Evolutionary conservation across 1,284 basidiomycete species (phyloP).

Genomic region (Puccinia brachypodii): DNA sequence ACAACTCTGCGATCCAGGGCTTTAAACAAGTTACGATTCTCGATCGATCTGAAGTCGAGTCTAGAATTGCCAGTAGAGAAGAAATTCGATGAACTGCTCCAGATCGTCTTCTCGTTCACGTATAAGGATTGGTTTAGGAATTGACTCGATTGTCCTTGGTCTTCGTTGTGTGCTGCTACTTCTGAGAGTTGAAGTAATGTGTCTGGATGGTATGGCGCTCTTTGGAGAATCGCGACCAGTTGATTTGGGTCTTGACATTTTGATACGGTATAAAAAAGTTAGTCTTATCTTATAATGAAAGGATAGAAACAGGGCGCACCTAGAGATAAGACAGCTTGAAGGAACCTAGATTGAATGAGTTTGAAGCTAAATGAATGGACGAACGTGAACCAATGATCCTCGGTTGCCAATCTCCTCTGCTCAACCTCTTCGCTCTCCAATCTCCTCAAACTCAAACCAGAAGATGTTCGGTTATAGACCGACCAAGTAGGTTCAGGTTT

Average conservation of each 20-base stretch:
- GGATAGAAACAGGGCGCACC: constrained; percentile 14
- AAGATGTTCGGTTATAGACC: constrained; percentile 52
- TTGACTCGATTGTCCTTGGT: constrained; percentile 69
- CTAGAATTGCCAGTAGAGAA: constrained; percentile 72
- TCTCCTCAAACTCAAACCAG: constrained; percentile 20
- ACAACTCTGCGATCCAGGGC: constrained; percentile 53
- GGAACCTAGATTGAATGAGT: constrained; percentile 26
- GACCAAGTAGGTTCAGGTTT: constrained; percentile 58
- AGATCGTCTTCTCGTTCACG: constrained; percentile 69
- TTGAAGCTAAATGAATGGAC: constrained; percentile 36
- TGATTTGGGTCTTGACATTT: constrained; percentile 60
- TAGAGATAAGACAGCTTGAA: constrained; percentile 26
- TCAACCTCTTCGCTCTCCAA: constrained; percentile 3
- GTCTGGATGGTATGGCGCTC: constrained; percentile 77
- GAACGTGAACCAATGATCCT: constrained; percentile 38
- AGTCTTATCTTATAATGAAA: no score
- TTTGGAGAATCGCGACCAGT: constrained; percentile 60
- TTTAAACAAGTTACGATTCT: constrained; percentile 80
- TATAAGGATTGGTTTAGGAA: constrained; percentile 82
- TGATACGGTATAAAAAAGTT: no score
- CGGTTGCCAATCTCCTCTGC: background rate
- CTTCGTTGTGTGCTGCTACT: constrained; percentile 54
- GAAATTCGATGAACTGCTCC: background rate
- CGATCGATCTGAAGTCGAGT: constrained; percentile 79
- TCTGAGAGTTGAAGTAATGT: constrained; percentile 79